Evolutionary conservation across 345 rosid genomes (phyloP).

Genomic region (Pugionium dolabratum): DNA sequence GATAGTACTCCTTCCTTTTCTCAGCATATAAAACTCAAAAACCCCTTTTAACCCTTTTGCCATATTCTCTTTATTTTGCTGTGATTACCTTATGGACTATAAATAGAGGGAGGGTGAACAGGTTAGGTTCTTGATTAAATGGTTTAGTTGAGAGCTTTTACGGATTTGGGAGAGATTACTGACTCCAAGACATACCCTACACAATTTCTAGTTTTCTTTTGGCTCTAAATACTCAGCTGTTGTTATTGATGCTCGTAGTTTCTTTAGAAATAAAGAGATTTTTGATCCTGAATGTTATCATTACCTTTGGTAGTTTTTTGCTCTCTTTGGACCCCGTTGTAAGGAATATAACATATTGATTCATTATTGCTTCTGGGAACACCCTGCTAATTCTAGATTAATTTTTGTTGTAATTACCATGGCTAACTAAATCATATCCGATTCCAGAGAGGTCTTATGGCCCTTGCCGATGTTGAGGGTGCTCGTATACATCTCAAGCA

Average conservation of each 20-base stretch:
- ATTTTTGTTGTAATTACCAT: background rate
- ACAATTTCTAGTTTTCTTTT: conserved; percentile 11
- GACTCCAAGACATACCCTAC: conserved; percentile 4
- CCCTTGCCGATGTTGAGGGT: conserved; percentile 95
- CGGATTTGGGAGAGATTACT: background rate
- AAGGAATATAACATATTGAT: conserved; percentile 5
- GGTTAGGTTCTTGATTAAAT: conserved; percentile 7
- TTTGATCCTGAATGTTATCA: background rate
- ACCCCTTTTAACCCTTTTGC: background rate
- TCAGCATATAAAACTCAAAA: background rate
- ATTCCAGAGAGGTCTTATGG: conserved; percentile 89
- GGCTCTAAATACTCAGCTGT: background rate
- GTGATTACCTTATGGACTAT: conserved; percentile 21
- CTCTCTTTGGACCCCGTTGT: conserved; percentile 14
- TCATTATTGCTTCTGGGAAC: conserved; percentile 13
- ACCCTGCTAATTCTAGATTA: conserved; percentile 14
- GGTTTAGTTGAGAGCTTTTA: conserved; percentile 11
- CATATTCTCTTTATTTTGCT: conserved; percentile 8
- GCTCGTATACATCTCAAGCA: conserved; percentile 84
- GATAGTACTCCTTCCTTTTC: conserved; percentile 6
- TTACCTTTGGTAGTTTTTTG: conserved; percentile 3
- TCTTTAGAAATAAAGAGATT: conserved; percentile 3
- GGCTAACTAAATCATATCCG: conserved; percentile 21
- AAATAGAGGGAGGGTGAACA: conserved; percentile 2
- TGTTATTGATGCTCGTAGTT: background rate